A percentile compares a stretch with the other conserved stretches of the same genome.
Conservation (phyloP, 768 basidiomycete species). For the Hortiboletus flavorubellus region DNA sequence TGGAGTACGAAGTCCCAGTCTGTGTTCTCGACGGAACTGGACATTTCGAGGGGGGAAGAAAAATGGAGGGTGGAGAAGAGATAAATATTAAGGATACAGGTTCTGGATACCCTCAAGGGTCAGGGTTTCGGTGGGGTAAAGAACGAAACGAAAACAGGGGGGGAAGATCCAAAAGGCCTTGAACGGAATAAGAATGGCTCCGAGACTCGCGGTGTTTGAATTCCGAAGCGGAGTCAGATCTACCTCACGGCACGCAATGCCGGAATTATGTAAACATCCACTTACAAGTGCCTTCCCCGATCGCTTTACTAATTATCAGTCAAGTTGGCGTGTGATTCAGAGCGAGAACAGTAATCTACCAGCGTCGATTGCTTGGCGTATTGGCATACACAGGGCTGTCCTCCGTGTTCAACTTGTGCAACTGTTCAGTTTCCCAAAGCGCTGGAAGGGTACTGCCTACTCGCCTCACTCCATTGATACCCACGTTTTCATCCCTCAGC, state of each 20-base stretch:
- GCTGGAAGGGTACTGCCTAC: neutral
- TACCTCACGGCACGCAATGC: slow-evolving; percentile 11
- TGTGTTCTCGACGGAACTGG: slow-evolving; percentile 38
- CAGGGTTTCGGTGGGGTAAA: neutral
- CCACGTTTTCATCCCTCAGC: neutral
- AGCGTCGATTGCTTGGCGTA: neutral
- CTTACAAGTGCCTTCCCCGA: neutral
- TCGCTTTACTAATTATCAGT: neutral
- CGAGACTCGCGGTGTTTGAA: slow-evolving; percentile 14
- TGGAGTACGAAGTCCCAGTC: slow-evolving; percentile 66
- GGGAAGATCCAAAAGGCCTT: neutral
- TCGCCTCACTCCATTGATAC: neutral
- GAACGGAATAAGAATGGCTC: slow-evolving; percentile 6
- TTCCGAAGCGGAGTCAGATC: slow-evolving; percentile 16
- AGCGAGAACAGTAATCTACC: neutral
- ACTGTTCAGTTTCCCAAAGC: neutral
- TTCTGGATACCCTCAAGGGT: neutral
- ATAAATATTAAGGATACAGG: neutral
- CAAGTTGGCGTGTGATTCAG: neutral
- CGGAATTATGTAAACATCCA: neutral
- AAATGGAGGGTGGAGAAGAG: neutral
- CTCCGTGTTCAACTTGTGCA: neutral
- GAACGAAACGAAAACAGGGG: slow-evolving; percentile 19
- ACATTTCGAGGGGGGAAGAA: slow-evolving; percentile 14
- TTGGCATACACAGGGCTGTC: neutral